A percentile compares a stretch with the other conserved stretches of the same genome.
Conservation (phyloP, 2,329 filamentous ascomycete species). For the Colletotrichum viniferum region DNA sequence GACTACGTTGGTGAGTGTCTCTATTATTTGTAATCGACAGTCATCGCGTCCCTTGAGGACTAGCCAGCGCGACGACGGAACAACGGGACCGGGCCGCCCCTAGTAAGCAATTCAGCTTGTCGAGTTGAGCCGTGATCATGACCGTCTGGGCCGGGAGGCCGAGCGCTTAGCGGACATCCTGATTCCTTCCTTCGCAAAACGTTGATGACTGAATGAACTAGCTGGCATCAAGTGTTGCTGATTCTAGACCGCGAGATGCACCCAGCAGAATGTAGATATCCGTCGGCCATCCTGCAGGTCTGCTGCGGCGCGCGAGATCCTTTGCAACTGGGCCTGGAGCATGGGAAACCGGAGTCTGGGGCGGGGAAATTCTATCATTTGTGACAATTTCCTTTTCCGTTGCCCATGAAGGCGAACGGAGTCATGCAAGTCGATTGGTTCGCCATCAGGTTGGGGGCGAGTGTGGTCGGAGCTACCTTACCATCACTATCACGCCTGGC, state of each 20-base stretch:
- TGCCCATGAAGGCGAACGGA: background rate
- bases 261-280: background rate
- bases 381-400: background rate
- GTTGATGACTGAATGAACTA: background rate
- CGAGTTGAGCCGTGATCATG: background rate
- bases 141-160: background rate
- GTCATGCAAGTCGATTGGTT: background rate
- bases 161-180: background rate
- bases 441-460: background rate
- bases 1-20: background rate
- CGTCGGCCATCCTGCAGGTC: background rate
- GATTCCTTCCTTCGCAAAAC: background rate
- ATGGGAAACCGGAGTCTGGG: background rate
- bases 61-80: background rate
- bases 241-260: background rate
- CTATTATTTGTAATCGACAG: background rate
- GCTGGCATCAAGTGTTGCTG: background rate
- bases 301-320: background rate
- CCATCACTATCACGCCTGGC: background rate
- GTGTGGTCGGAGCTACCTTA: background rate
- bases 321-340: background rate
- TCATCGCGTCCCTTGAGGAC: background rate
- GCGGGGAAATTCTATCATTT: conserved; percentile 4
- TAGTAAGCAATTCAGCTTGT: background rate
- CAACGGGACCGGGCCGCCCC: conserved; percentile 12